These are phyloP conservation scores for Chaetothyriales sp. DNA, from an alignment of 2,329 filamentous ascomycete species.

Conservation along the genomic window DNA sequence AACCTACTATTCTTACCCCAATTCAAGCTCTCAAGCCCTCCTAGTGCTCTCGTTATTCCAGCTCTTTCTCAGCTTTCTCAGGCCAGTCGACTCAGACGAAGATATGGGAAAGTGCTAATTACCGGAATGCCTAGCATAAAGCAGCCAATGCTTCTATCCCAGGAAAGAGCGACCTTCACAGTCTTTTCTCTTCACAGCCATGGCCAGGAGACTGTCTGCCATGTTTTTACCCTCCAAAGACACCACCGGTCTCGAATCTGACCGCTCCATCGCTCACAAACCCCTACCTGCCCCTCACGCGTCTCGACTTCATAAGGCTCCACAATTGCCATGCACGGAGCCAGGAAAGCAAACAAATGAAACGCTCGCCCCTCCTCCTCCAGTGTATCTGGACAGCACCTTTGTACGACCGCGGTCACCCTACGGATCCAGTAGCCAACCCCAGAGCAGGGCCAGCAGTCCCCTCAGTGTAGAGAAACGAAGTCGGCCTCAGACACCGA, in stretches of 20 bases:
- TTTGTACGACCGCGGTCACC: conserved; percentile 25
- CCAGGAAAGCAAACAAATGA: conserved; percentile 1
- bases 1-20: too few species aligned
- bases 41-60: too few species aligned
- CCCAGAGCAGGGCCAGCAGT: conserved; percentile 20
- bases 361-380: conserved; percentile 26
- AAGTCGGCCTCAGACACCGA: conserved; percentile 16
- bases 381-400: conserved; percentile 23
- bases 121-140: neutral
- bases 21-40: too few species aligned
- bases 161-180: neutral
- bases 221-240: conserved; percentile 14
- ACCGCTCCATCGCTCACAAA: neutral
- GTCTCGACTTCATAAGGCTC: conserved; percentile 6
- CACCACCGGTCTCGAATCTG: neutral
- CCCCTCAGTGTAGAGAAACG: conserved; percentile 11
- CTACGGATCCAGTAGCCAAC: conserved; percentile 18
- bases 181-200: neutral
- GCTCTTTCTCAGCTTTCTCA: too few species aligned
- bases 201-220: conserved; percentile 12
- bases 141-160: neutral
- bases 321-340: neutral
- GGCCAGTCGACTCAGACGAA: too few species aligned
- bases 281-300: neutral
- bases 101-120: too few species aligned